A percentile compares a stretch with the other conserved stretches of the same genome.
These are phyloP conservation scores for Fusarium hainanense DNA, from an alignment of 2,329 filamentous ascomycete genomes.

Conservation along the genomic window DNA sequence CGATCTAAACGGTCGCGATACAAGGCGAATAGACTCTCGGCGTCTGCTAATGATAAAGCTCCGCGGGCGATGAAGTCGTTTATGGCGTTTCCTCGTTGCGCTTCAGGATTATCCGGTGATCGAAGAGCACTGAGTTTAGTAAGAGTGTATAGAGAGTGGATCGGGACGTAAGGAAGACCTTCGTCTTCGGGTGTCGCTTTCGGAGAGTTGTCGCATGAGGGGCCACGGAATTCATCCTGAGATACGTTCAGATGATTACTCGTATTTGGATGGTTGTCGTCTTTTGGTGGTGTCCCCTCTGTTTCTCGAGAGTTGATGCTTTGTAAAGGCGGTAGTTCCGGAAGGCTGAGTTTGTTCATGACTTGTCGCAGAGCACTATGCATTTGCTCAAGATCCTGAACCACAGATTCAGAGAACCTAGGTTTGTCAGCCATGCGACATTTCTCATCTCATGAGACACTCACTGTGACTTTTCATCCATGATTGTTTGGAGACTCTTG, in stretches of 20 bases:
- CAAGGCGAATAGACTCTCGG: constrained; percentile 62
- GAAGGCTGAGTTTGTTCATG: constrained; percentile 41
- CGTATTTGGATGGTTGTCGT: constrained; percentile 26
- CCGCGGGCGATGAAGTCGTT: constrained; percentile 55
- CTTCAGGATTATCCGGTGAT: constrained; percentile 48
- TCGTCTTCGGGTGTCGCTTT: constrained; percentile 49
- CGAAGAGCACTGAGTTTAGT: constrained; percentile 53
- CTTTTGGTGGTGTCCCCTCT: constrained; percentile 41
- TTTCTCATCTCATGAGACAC: not conserved
- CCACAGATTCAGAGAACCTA: constrained; percentile 34
- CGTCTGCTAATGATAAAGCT: constrained; percentile 58
- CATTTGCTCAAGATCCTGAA: constrained; percentile 44
- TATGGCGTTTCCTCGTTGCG: constrained; percentile 38
- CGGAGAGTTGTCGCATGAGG: constrained; percentile 46
- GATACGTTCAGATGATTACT: constrained; percentile 20
- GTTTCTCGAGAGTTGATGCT: constrained; percentile 35
- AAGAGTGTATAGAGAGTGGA: constrained; percentile 54
- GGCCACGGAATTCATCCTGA: constrained; percentile 39
- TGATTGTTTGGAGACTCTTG: constrained; percentile 56
- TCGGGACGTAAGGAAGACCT: constrained; percentile 52
- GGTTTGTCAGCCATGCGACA: not conserved
- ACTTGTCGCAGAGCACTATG: constrained; percentile 42
- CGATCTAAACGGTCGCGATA: constrained; percentile 64
- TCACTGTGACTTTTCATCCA: constrained; percentile 55
- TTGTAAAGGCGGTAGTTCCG: constrained; percentile 41